Conservation (phyloP, 1,139 yeast species). For the Kodamaea derodonti region DNA sequence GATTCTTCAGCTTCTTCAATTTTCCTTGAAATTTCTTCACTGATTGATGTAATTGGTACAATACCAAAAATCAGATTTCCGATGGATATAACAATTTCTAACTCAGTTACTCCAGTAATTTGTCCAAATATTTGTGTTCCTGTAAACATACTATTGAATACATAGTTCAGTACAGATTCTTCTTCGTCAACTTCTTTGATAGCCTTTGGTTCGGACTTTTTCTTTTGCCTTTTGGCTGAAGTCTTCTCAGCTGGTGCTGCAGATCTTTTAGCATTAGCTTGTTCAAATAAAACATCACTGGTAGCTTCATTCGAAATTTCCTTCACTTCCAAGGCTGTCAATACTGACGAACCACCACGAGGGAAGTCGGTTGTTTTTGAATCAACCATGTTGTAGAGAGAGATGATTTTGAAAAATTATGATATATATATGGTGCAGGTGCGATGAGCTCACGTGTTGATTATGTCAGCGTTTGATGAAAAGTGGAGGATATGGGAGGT, state of each 20-base stretch:
- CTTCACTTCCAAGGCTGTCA: slow-evolving; percentile 87
- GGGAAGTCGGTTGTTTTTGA: slow-evolving; percentile 55
- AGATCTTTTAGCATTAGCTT: slow-evolving; percentile 31
- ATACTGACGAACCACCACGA: slow-evolving; percentile 87
- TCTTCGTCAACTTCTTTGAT: slow-evolving; percentile 23
- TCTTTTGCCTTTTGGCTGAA: slow-evolving; percentile 24
- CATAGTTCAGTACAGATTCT: slow-evolving; percentile 54
- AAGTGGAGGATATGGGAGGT: no score
- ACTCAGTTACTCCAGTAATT: slow-evolving; percentile 53
- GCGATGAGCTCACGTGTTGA: neutral
- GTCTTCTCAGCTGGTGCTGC: slow-evolving; percentile 20
- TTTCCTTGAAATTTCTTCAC: slow-evolving; percentile 54
- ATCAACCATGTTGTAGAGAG: slow-evolving; percentile 7
- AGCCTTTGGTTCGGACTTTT: slow-evolving; percentile 20
- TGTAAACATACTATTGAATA: slow-evolving; percentile 56
- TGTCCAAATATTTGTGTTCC: slow-evolving; percentile 81
- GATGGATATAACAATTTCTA: slow-evolving; percentile 65
- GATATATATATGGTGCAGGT: neutral
- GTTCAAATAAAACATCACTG: slow-evolving; percentile 74
- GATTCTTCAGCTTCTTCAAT: slow-evolving; percentile 49
- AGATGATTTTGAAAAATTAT: neutral
- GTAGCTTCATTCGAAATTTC: slow-evolving; percentile 92
- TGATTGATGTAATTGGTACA: slow-evolving; percentile 72
- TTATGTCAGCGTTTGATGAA: neutral
- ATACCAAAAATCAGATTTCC: slow-evolving; percentile 84